A percentile compares a stretch with the other conserved stretches of the same genome.
Conservation (phyloP, 257 asterid species). For the Hygrophila difformis region DNA sequence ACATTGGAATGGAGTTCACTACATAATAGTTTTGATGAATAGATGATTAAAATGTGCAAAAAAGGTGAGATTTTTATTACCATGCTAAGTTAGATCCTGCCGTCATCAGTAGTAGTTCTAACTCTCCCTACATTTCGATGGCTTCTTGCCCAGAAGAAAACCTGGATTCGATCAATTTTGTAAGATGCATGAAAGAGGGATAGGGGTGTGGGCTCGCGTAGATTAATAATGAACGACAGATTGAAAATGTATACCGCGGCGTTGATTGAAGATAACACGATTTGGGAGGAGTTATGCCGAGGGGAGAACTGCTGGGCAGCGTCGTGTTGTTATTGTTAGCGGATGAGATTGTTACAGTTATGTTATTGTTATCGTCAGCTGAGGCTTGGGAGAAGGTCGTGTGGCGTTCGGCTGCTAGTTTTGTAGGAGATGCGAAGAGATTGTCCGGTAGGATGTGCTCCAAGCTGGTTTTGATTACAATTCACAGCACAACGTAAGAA, state of each 20-base stretch:
- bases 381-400: constrained; percentile 32
- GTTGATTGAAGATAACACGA: constrained; percentile 65
- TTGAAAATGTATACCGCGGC: constrained; percentile 36
- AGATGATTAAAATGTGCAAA: too few relatives aligned
- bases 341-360: constrained; percentile 14
- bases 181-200: background rate
- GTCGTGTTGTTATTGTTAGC: constrained; percentile 42
- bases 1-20: too few relatives aligned
- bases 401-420: constrained; percentile 35
- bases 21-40: too few relatives aligned
- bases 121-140: constrained; percentile 58
- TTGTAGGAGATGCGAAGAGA: constrained; percentile 85
- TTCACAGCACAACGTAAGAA: too few relatives aligned
- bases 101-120: constrained; percentile 29
- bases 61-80: constrained; percentile 27
- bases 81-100: constrained; percentile 45
- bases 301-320: constrained; percentile 35
- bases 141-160: constrained; percentile 49
- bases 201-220: too few relatives aligned
- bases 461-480: constrained; percentile 35
- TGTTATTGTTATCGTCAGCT: constrained; percentile 20
- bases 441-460: constrained; percentile 80
- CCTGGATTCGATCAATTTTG: background rate
- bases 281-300: constrained; percentile 43
- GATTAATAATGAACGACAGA: too few relatives aligned